Percentiles rank a stretch among this genome's conserved stretches.
Conservation (phyloP, 2,329 filamentous ascomycete genomes). For the Xylariaceae sp. region DNA sequence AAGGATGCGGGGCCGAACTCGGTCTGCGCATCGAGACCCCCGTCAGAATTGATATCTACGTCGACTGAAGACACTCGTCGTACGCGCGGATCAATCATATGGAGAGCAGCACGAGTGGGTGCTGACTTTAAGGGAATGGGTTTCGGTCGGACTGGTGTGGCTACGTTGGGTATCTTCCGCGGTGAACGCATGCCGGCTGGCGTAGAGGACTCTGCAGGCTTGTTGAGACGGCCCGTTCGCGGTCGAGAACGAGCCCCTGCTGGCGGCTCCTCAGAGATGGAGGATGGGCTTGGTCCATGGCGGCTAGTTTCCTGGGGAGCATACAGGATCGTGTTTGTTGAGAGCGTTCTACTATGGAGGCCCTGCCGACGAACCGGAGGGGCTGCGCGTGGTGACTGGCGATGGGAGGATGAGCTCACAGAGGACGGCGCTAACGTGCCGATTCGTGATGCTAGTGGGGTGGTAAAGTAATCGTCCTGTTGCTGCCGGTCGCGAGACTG, state of each 20-base stretch:
- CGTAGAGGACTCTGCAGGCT: slow-evolving; percentile 41
- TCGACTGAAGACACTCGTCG: slow-evolving; percentile 66
- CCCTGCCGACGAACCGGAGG: slow-evolving; percentile 41
- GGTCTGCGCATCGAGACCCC: slow-evolving; percentile 62
- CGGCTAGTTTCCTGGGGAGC: slow-evolving; percentile 61
- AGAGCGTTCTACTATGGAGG: slow-evolving; percentile 72
- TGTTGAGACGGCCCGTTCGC: slow-evolving; percentile 43
- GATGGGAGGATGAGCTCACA: slow-evolving; percentile 30
- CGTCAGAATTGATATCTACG: slow-evolving; percentile 74
- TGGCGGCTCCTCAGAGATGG: slow-evolving; percentile 44
- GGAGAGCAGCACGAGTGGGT: slow-evolving; percentile 57
- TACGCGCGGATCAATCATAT: slow-evolving; percentile 52
- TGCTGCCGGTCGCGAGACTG: slow-evolving; percentile 32
- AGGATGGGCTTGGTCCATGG: slow-evolving; percentile 43
- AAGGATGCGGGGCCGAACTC: slow-evolving; percentile 71
- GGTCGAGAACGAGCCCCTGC: slow-evolving; percentile 39
- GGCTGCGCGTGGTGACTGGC: slow-evolving; percentile 36
- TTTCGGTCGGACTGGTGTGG: slow-evolving; percentile 56
- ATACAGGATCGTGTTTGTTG: slow-evolving; percentile 82
- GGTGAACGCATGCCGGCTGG: slow-evolving; percentile 50
- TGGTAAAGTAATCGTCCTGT: slow-evolving; percentile 59
- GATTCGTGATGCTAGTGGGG: slow-evolving; percentile 49
- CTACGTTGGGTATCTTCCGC: slow-evolving; percentile 46
- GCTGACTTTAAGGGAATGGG: slow-evolving; percentile 61
- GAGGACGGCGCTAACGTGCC: slow-evolving; percentile 39